Conservation (phyloP, 2,329 filamentous ascomycete genomes). For the Penicillium verrucosum region DNA sequence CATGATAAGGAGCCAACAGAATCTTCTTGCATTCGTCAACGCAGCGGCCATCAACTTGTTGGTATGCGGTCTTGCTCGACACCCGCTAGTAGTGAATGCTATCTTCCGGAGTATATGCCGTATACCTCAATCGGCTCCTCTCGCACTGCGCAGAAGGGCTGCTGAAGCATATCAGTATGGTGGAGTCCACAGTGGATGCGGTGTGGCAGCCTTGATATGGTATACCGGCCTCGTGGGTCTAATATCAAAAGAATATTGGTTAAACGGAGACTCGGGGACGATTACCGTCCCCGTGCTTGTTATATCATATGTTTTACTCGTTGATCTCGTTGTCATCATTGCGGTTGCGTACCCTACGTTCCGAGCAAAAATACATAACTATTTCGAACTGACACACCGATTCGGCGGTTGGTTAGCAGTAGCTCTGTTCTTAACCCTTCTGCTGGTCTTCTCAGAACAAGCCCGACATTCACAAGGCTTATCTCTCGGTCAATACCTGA, state of each 20-base stretch:
- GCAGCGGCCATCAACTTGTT: background rate
- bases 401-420: background rate
- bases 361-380: background rate
- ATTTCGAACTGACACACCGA: background rate
- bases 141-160: background rate
- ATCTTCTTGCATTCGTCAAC: background rate
- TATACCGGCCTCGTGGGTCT: background rate
- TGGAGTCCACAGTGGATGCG: background rate
- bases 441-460: background rate
- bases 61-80: background rate
- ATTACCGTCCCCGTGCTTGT: background rate
- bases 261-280: background rate
- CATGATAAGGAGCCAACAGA: background rate
- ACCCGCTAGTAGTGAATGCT: background rate
- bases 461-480: background rate
- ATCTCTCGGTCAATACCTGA: background rate
- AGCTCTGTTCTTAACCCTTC: background rate
- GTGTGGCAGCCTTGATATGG: background rate
- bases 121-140: background rate
- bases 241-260: background rate
- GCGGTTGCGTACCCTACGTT: background rate
- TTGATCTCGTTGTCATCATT: background rate
- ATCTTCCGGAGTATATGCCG: background rate
- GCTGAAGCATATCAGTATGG: background rate
- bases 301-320: background rate